Conservation (phyloP, 371 early-diverging fungal genomes). For the Apophysomyces variabilis region DNA sequence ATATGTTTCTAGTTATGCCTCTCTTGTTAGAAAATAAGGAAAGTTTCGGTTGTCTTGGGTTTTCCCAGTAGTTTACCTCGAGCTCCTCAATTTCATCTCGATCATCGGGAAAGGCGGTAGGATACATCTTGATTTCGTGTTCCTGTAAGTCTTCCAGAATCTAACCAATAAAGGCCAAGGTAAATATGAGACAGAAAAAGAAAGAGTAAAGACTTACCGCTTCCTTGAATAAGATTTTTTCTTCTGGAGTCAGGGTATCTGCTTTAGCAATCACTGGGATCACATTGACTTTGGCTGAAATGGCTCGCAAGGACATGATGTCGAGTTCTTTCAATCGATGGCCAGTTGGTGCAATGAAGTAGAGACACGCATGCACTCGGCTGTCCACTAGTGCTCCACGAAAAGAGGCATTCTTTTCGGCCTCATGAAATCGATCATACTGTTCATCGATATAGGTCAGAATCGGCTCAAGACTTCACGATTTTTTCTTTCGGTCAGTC, state of each 20-base stretch:
- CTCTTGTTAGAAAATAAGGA: not conserved
- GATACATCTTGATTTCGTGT: slow-evolving; percentile 77
- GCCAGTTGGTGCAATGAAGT: slow-evolving; percentile 94
- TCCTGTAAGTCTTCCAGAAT: slow-evolving; percentile 75
- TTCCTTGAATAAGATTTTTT: slow-evolving; percentile 69
- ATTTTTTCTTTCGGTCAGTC: not conserved
- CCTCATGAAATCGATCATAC: slow-evolving; percentile 88
- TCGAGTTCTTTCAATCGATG: slow-evolving; percentile 92
- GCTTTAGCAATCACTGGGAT: slow-evolving; percentile 87
- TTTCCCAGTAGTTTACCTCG: slow-evolving; percentile 40
- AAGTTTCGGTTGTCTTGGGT: slow-evolving; percentile 20
- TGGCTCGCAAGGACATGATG: slow-evolving; percentile 81
- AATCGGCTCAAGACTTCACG: slow-evolving; percentile 72
- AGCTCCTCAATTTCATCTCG: slow-evolving; percentile 75
- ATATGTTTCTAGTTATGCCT: slow-evolving; percentile 61
- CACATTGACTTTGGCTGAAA: slow-evolving; percentile 85
- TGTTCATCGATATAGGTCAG: slow-evolving; percentile 91
- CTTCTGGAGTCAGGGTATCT: slow-evolving; percentile 71
- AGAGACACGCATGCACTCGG: slow-evolving; percentile 92
- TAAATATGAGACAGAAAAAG: no score
- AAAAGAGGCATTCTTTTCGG: slow-evolving; percentile 88
- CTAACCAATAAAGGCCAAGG: slow-evolving; percentile 14
- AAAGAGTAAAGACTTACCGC: slow-evolving; percentile 45
- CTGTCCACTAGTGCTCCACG: slow-evolving; percentile 72
- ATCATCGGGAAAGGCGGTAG: slow-evolving; percentile 56